Evolutionary conservation across 371 early-diverging fungal genomes (phyloP).

Genomic region (Mortierella sp.): DNA sequence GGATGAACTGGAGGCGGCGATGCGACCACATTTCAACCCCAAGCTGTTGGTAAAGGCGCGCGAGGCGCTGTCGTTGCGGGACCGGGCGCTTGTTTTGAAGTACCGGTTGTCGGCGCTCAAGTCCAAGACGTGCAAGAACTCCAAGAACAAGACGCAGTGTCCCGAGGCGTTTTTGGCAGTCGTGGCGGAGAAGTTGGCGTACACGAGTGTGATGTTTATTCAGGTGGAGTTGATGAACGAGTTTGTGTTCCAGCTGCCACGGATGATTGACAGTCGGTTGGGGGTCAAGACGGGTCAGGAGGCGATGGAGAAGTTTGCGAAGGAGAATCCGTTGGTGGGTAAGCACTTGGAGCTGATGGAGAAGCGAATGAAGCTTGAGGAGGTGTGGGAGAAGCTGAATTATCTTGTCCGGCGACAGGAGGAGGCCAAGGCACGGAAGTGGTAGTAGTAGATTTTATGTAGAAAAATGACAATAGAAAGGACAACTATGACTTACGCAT

Average conservation of each 20-base stretch:
- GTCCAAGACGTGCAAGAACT: slow-evolving; percentile 80
- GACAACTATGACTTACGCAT: no score
- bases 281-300: slow-evolving; percentile 73
- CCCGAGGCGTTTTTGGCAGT: slow-evolving; percentile 94
- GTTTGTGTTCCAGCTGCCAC: slow-evolving; percentile 97
- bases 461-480: no score
- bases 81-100: slow-evolving; percentile 81
- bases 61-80: slow-evolving; percentile 81
- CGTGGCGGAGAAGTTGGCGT: slow-evolving; percentile 93
- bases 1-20: slow-evolving; percentile 53
- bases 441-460: slow-evolving; percentile 14
- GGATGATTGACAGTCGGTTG: slow-evolving; percentile 92
- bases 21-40: slow-evolving; percentile 71
- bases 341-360: slow-evolving; percentile 90
- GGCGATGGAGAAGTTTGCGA: slow-evolving; percentile 89
- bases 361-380: slow-evolving; percentile 86
- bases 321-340: slow-evolving; percentile 88
- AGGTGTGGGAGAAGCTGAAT: slow-evolving; percentile 77
- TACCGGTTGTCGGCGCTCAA: slow-evolving; percentile 85
- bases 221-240: slow-evolving; percentile 96
- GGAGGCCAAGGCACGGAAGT: slow-evolving; percentile 60
- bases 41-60: slow-evolving; percentile 84
- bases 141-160: slow-evolving; percentile 89
- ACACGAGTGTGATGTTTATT: slow-evolving; percentile 96
- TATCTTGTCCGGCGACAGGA: slow-evolving; percentile 76